Evolutionary conservation across 495 filamentous ascomycete species (phyloP).

Genomic region (Apodospora peruviana): DNA sequence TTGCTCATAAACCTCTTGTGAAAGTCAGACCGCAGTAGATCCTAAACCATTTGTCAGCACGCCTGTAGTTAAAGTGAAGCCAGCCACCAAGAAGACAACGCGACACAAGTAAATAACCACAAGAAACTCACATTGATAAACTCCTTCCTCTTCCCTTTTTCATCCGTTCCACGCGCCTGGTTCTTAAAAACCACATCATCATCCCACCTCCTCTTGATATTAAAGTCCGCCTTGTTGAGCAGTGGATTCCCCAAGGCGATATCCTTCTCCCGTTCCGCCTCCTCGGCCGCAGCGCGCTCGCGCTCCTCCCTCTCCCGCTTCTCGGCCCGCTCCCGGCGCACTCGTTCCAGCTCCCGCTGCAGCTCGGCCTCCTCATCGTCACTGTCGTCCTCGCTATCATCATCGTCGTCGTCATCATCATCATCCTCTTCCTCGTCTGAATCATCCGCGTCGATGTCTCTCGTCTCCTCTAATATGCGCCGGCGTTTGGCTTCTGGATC

Average conservation of each 20-base stretch:
- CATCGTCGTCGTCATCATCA: slow-evolving; percentile 63
- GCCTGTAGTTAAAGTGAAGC: neutral
- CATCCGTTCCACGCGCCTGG: slow-evolving; percentile 90
- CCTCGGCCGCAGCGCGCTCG: slow-evolving; percentile 68
- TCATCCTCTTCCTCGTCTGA: slow-evolving; percentile 52
- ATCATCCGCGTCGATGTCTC: slow-evolving; percentile 87
- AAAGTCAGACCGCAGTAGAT: slow-evolving; percentile 91
- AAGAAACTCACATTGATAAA: slow-evolving; percentile 77
- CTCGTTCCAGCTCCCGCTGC: slow-evolving; percentile 89
- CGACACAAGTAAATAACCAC: neutral
- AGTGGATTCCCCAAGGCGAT: slow-evolving; percentile 92
- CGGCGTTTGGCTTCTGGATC: slow-evolving; percentile 79
- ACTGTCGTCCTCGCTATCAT: slow-evolving; percentile 79
- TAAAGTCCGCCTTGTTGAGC: slow-evolving; percentile 70
- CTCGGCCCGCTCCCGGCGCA: slow-evolving; percentile 82
- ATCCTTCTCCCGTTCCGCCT: slow-evolving; percentile 77
- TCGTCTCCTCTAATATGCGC: slow-evolving; percentile 80
- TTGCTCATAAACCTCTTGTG: slow-evolving; percentile 96
- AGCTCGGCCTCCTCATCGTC: slow-evolving; percentile 72
- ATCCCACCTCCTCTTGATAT: slow-evolving; percentile 84
- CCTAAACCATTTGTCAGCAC: slow-evolving; percentile 38
- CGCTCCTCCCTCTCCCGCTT: slow-evolving; percentile 81
- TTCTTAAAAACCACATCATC: slow-evolving; percentile 99
- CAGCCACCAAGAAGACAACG: slow-evolving; percentile 1
- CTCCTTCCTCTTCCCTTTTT: slow-evolving; percentile 82